These are phyloP conservation scores for Strobilomyces dryophilus DNA, from an alignment of 768 basidiomycete genomes.

Conservation along the genomic window DNA sequence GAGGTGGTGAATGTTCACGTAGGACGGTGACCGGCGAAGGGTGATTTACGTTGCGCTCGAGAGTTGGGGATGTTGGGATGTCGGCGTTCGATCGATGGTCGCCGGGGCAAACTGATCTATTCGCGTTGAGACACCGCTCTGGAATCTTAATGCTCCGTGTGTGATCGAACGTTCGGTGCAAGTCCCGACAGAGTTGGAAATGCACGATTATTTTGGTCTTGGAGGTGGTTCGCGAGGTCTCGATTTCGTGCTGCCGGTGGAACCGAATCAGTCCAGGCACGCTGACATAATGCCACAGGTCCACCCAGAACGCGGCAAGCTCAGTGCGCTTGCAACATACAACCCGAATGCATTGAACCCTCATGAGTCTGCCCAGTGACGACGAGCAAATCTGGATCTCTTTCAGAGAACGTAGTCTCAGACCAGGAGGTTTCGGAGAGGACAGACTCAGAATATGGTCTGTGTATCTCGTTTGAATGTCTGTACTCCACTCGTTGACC, in stretches of 20 bases:
- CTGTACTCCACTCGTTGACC: conserved; percentile 18
- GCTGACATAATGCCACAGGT: conserved; percentile 21
- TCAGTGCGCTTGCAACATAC: neutral
- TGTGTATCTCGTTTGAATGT: conserved; percentile 16
- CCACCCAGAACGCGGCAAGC: neutral
- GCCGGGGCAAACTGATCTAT: neutral
- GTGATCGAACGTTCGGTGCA: too few relatives aligned
- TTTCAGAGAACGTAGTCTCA: conserved; percentile 45
- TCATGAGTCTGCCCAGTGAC: conserved; percentile 20
- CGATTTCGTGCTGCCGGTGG: too few relatives aligned
- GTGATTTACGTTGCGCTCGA: conserved; percentile 1
- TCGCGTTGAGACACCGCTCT: too few relatives aligned
- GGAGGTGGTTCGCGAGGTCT: too few relatives aligned
- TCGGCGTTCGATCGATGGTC: neutral
- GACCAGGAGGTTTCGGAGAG: conserved; percentile 60
- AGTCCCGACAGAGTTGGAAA: too few relatives aligned
- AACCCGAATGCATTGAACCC: conserved; percentile 10
- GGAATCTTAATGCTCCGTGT: too few relatives aligned
- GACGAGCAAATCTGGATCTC: conserved; percentile 41
- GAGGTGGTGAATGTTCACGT: conserved; percentile 20
- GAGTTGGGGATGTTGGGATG: neutral
- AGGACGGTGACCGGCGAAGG: neutral
- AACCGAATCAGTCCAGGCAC: too few relatives aligned
- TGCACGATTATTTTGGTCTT: too few relatives aligned
- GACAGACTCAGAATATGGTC: conserved; percentile 57